Evolutionary conservation across 2,329 filamentous ascomycete genomes (phyloP).

Genomic region (Alternaria dauci): DNA sequence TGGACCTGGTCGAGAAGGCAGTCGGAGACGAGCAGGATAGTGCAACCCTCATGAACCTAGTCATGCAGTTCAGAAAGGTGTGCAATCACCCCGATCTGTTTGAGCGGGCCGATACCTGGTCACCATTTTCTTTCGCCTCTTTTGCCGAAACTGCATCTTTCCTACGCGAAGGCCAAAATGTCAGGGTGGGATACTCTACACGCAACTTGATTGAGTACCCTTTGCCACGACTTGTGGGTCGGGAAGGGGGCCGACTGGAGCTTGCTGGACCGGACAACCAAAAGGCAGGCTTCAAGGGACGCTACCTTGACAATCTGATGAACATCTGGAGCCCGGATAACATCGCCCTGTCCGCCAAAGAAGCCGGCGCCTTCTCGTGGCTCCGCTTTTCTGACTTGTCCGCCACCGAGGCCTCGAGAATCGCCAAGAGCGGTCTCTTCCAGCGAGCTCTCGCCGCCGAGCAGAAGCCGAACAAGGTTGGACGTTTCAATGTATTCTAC

Average conservation of each 20-base stretch:
- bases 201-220: conserved; percentile 85
- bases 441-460: conserved; percentile 72
- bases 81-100: conserved; percentile 99
- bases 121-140: conserved; percentile 81
- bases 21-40: conserved; percentile 94
- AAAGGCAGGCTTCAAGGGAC: conserved; percentile 79
- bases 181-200: conserved; percentile 86
- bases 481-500: conserved; percentile 73
- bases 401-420: conserved; percentile 73
- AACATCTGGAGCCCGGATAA: conserved; percentile 90
- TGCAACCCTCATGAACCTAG: conserved; percentile 96
- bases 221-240: conserved; percentile 82
- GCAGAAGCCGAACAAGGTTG: conserved; percentile 64
- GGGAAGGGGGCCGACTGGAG: conserved; percentile 78
- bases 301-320: conserved; percentile 81
- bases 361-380: conserved; percentile 81
- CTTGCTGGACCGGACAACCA: conserved; percentile 76
- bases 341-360: conserved; percentile 69
- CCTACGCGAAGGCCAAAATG: conserved; percentile 81
- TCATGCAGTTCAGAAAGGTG: conserved; percentile 99
- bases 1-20: conserved; percentile 98
- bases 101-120: conserved; percentile 89
- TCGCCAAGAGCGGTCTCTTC: conserved; percentile 75
- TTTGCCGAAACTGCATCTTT: conserved; percentile 97
- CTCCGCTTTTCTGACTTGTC: conserved; percentile 85